A percentile compares a stretch with the other conserved stretches of the same genome.
Conservation (phyloP, 371 early-diverging fungal species). For the Apophysomyces ossiformis region DNA sequence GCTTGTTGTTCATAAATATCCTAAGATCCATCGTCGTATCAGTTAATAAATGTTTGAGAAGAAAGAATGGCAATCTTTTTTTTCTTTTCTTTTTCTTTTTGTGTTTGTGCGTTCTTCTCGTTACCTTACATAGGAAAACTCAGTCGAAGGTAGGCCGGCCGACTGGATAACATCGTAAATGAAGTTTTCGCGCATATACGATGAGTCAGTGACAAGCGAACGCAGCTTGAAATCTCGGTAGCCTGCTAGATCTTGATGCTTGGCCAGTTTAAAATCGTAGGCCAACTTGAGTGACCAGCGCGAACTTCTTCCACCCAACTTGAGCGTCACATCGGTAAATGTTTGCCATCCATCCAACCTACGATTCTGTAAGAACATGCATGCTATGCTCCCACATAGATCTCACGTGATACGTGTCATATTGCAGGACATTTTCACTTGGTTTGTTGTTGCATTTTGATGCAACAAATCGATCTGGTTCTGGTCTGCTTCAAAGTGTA, state of each 20-base stretch:
- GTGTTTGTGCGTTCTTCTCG: too few species aligned
- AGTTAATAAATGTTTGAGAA: background rate
- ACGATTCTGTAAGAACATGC: background rate
- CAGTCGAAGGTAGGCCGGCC: conserved; percentile 19
- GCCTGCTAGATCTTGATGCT: conserved; percentile 16
- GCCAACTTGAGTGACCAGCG: conserved; percentile 22
- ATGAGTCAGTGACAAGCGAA: conserved; percentile 24
- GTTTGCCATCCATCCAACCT: conserved; percentile 24
- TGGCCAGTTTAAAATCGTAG: conserved; percentile 20
- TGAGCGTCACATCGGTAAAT: conserved; percentile 15
- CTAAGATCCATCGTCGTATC: conserved; percentile 8
- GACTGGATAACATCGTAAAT: conserved; percentile 20
- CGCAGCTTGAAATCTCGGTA: conserved; percentile 21
- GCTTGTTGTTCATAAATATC: conserved; percentile 37
- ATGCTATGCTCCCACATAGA: too few species aligned
- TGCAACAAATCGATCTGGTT: conserved; percentile 23
- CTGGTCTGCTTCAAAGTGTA: conserved; percentile 25
- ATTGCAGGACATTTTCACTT: conserved; percentile 4
- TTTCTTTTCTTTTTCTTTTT: too few species aligned
- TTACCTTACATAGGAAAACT: conserved; percentile 15
- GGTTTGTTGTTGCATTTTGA: conserved; percentile 6
- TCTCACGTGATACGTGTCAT: conserved; percentile 26
- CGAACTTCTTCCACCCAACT: conserved; percentile 20
- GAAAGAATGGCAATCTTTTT: background rate
- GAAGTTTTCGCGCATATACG: conserved; percentile 30